Conservation (phyloP, 768 basidiomycete genomes). For the Psilocybe sp. region DNA sequence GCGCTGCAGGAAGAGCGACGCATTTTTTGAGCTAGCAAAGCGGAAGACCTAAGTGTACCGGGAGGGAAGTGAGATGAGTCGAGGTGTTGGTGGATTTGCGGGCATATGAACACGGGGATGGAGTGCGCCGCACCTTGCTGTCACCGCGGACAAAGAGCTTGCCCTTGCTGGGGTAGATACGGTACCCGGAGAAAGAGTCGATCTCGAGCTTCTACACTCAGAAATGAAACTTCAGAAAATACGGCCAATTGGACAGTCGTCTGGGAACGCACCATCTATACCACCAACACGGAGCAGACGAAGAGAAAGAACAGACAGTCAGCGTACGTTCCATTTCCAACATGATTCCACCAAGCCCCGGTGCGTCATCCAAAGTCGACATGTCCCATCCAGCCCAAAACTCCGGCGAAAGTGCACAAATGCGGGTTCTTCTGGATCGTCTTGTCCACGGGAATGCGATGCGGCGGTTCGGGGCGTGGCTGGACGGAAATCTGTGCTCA, state of each 20-base stretch:
- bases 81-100: neutral
- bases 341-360: neutral
- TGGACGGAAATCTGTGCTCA: conserved; percentile 40
- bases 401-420: conserved; percentile 8
- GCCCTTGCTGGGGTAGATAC: conserved; percentile 98
- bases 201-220: conserved; percentile 89
- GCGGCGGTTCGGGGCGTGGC: conserved; percentile 8
- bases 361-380: conserved; percentile 33
- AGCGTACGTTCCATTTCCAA: conserved; percentile 1
- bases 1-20: conserved; percentile 97
- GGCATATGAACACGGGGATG: too few species aligned
- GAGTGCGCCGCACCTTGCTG: conserved; percentile 68
- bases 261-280: conserved; percentile 40
- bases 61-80: neutral
- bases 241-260: neutral
- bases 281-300: conserved; percentile 10
- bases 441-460: conserved; percentile 10
- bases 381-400: conserved; percentile 41
- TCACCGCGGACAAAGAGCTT: conserved; percentile 94
- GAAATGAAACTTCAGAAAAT: conserved; percentile 14
- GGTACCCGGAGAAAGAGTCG: conserved; percentile 96
- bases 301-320: conserved; percentile 12
- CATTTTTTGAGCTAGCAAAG: conserved; percentile 88
- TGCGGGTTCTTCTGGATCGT: conserved; percentile 14
- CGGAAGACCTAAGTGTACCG: conserved; percentile 75